A percentile compares a stretch with the other conserved stretches of the same genome.
phyloP scores from a whole-genome alignment of 345 rosid species.

The Eucalyptus tenuipes region DNA sequence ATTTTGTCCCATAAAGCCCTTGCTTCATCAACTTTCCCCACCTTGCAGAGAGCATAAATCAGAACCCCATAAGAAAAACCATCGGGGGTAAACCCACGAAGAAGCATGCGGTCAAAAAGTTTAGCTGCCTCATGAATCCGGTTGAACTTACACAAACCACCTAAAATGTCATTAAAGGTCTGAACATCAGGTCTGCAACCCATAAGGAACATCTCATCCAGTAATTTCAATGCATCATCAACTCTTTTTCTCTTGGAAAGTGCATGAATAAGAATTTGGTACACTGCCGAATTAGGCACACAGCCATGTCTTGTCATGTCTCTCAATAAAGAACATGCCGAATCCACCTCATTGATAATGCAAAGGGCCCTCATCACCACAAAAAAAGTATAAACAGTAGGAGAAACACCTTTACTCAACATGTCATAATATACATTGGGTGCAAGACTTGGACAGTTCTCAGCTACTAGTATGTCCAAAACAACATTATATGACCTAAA shows the following conservation, averaged over 20 bases:
- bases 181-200: conserved; percentile 69
- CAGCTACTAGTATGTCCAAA: conserved; percentile 46
- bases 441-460: conserved; percentile 46
- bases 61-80: conserved; percentile 52
- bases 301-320: conserved; percentile 87
- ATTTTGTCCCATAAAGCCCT: conserved; percentile 39
- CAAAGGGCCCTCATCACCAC: conserved; percentile 74
- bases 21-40: conserved; percentile 62
- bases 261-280: conserved; percentile 72
- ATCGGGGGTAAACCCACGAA: conserved; percentile 61
- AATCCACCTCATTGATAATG: conserved; percentile 53
- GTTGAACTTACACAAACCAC: conserved; percentile 49
- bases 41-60: conserved; percentile 54
- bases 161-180: conserved; percentile 70
- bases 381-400: conserved; percentile 61
- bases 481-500: conserved; percentile 66
- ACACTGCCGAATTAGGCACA: conserved; percentile 64
- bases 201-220: conserved; percentile 88
- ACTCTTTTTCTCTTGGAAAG: conserved; percentile 50
- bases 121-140: conserved; percentile 61
- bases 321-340: conserved; percentile 55
- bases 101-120: conserved; percentile 68
- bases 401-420: conserved; percentile 57
- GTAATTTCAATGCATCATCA: conserved; percentile 48
- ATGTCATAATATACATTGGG: conserved; percentile 75